Conservation (phyloP, 1,139 yeast genomes). For the Pichia sp. region DNA sequence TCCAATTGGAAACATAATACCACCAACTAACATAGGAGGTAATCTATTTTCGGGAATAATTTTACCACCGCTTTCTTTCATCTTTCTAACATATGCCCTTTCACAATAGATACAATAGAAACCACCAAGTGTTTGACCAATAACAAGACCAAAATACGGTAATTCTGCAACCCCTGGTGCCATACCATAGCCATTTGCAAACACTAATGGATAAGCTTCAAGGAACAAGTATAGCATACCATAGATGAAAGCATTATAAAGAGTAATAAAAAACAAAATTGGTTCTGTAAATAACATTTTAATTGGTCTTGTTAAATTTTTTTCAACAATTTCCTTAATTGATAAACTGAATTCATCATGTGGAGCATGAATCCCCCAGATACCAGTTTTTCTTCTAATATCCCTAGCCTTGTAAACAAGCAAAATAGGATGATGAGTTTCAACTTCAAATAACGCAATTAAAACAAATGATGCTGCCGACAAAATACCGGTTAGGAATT, state of each 20-base stretch:
- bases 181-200: slow-evolving; percentile 54
- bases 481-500: slow-evolving; percentile 58
- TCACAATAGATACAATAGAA: slow-evolving; percentile 33
- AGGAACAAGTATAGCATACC: slow-evolving; percentile 74
- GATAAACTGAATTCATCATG: slow-evolving; percentile 52
- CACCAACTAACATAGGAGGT: slow-evolving; percentile 67
- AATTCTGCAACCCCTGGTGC: slow-evolving; percentile 51
- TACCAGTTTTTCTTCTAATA: slow-evolving; percentile 52
- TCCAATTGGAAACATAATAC: slow-evolving; percentile 65
- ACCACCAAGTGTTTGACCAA: slow-evolving; percentile 62
- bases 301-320: slow-evolving; percentile 65
- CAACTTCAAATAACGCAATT: slow-evolving; percentile 44
- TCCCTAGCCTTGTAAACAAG: slow-evolving; percentile 55
- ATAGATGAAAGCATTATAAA: slow-evolving; percentile 78
- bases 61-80: slow-evolving; percentile 45
- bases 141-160: slow-evolving; percentile 54
- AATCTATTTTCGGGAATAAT: slow-evolving; percentile 77
- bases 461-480: slow-evolving; percentile 39
- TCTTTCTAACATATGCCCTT: slow-evolving; percentile 33
- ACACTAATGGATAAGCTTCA: slow-evolving; percentile 75
- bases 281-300: slow-evolving; percentile 68
- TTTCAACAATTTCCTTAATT: slow-evolving; percentile 53
- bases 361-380: slow-evolving; percentile 82
- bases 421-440: slow-evolving; percentile 56
- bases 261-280: slow-evolving; percentile 56